These are phyloP conservation scores for Aspergillus campestris DNA, from an alignment of 495 filamentous ascomycete species.

Conservation along the genomic window DNA sequence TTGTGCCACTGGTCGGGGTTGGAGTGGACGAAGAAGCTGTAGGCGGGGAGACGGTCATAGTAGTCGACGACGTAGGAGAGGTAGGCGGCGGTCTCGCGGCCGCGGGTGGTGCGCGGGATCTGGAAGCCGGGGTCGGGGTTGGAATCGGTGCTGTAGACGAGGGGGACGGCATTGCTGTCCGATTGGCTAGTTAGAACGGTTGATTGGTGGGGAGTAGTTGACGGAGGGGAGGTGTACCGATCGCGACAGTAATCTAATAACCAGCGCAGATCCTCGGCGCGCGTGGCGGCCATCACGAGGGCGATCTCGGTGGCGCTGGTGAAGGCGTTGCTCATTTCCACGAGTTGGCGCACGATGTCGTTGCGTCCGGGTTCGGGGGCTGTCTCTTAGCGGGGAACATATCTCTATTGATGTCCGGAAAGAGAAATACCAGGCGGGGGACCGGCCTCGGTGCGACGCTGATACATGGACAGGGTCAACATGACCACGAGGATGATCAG, in stretches of 20 bases:
- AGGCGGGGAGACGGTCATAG: conserved; percentile 29
- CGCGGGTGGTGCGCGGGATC: conserved; percentile 21
- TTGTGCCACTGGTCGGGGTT: conserved; percentile 37
- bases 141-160: conserved; percentile 29
- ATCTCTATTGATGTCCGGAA: too few species aligned
- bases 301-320: conserved; percentile 11
- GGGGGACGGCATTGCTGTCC: conserved; percentile 20
- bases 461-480: too few species aligned
- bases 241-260: conserved; percentile 17
- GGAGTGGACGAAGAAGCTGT: conserved; percentile 35
- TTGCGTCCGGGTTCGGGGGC: conserved; percentile 6
- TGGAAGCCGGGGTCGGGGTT: conserved; percentile 23
- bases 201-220: not conserved
- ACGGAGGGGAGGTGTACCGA: conserved; percentile 5
- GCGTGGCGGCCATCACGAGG: conserved; percentile 19
- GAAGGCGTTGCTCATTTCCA: conserved; percentile 11
- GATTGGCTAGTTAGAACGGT: not conserved
- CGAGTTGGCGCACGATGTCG: conserved; percentile 9
- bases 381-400: not conserved
- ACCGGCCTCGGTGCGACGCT: too few species aligned
- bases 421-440: too few species aligned
- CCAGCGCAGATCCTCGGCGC: conserved; percentile 20
- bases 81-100: conserved; percentile 34
- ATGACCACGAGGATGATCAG: too few species aligned
- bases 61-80: conserved; percentile 32